Evolutionary conservation across 2,329 filamentous ascomycete genomes (phyloP).

Genomic region (Botrytis fragariae): DNA sequence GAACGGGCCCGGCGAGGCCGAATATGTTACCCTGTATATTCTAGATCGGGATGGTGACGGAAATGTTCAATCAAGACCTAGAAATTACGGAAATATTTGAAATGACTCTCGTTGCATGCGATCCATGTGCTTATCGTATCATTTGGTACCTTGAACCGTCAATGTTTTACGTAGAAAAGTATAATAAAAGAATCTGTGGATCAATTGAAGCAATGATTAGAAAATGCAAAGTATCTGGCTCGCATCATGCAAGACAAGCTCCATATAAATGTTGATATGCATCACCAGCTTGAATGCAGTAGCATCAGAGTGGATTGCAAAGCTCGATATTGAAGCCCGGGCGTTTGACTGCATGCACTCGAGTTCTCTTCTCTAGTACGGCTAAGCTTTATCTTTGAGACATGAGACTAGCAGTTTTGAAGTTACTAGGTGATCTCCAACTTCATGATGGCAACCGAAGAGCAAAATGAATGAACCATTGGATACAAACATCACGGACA

Average conservation of each 20-base stretch:
- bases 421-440: too few relatives aligned
- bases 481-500: not conserved
- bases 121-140: not conserved
- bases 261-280: not conserved
- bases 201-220: not conserved
- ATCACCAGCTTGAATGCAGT: not conserved
- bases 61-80: not conserved
- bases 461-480: not conserved
- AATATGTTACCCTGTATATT: not conserved
- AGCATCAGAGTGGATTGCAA: not conserved
- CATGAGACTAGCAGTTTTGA: not conserved
- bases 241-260: not conserved
- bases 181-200: not conserved
- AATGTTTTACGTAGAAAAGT: not conserved
- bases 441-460: not conserved
- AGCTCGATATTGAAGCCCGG: too few relatives aligned
- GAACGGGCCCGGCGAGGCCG: not conserved
- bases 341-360: not conserved
- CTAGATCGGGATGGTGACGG: not conserved
- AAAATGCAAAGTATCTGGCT: not conserved
- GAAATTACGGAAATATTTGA: not conserved
- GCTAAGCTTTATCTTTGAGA: not conserved
- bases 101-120: not conserved
- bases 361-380: not conserved
- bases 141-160: not conserved